Percentiles rank a stretch among this genome's conserved stretches.
phyloP scores from a whole-genome alignment of 1,139 yeast genomes.

The Chernovozyma sophiae-reginae region DNA sequence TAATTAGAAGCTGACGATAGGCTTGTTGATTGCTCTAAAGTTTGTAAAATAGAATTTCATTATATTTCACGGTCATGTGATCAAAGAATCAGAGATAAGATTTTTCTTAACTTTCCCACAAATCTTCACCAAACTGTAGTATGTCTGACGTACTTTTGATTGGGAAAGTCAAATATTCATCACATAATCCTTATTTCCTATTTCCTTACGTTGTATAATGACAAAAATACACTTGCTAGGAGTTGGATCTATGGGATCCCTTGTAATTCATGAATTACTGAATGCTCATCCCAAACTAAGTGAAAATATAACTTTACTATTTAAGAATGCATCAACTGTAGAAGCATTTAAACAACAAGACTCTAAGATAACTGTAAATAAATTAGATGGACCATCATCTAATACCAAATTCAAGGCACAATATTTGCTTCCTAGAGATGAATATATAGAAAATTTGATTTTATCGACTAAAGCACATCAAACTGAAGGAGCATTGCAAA shows the following conservation, averaged over 20 bases:
- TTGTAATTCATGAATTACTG: slow-evolving; percentile 36
- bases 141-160: too few relatives aligned
- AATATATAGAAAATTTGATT: slow-evolving; percentile 50
- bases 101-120: too few relatives aligned
- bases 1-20: too few relatives aligned
- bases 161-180: too few relatives aligned
- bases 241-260: slow-evolving; percentile 42
- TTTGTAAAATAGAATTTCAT: too few relatives aligned
- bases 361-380: slow-evolving; percentile 24
- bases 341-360: slow-evolving; percentile 37
- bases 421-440: not conserved
- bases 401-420: slow-evolving; percentile 2
- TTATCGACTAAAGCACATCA: slow-evolving; percentile 65
- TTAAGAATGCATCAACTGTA: slow-evolving; percentile 35
- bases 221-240: slow-evolving; percentile 35
- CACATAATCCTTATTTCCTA: too few relatives aligned
- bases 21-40: too few relatives aligned
- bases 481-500: slow-evolving; percentile 42
- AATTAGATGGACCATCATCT: slow-evolving; percentile 2
- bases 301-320: slow-evolving; percentile 31
- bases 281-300: slow-evolving; percentile 19
- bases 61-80: too few relatives aligned
- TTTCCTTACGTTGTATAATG: too few relatives aligned
- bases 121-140: too few relatives aligned
- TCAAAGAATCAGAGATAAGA: too few relatives aligned